Percentiles rank a stretch among this genome's conserved stretches.
Conservation (phyloP, 139 green algal species). For the Gonium pectorale region DNA sequence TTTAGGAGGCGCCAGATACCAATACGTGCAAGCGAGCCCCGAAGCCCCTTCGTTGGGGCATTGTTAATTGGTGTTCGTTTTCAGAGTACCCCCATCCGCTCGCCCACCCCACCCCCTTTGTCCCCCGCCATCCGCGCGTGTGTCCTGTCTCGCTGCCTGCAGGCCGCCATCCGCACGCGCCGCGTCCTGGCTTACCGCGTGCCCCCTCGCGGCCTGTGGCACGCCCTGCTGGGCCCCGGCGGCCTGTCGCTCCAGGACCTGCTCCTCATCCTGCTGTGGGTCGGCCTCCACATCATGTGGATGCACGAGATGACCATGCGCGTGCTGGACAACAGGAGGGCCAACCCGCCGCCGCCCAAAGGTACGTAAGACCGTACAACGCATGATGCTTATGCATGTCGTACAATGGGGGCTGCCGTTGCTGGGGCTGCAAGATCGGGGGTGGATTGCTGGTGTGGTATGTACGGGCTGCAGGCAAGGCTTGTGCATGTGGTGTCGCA, state of each 20-base stretch:
- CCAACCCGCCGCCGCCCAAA: background rate
- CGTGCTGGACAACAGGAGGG: background rate
- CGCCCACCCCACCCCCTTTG: background rate
- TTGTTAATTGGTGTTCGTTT: background rate
- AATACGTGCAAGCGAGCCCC: background rate
- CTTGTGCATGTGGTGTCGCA: background rate
- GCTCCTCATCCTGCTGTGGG: constrained; percentile 23
- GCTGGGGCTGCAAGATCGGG: background rate
- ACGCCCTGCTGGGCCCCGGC: background rate
- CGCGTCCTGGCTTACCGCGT: background rate
- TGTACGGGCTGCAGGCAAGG: background rate
- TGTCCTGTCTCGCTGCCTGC: background rate
- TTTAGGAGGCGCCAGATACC: background rate
- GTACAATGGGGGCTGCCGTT: too few relatives aligned
- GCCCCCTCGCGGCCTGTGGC: constrained; percentile 22
- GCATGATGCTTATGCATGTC: too few relatives aligned
- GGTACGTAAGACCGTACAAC: too few relatives aligned
- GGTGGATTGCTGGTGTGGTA: background rate
- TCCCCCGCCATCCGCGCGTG: background rate
- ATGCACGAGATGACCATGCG: constrained; percentile 35
- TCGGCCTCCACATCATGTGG: constrained; percentile 35
- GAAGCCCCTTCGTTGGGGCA: background rate
- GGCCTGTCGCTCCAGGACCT: constrained; percentile 22
- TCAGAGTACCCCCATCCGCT: background rate
- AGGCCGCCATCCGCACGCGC: background rate